These are phyloP conservation scores for Syzygium malaccense DNA, from an alignment of 441 rosid species.

Conservation along the genomic window DNA sequence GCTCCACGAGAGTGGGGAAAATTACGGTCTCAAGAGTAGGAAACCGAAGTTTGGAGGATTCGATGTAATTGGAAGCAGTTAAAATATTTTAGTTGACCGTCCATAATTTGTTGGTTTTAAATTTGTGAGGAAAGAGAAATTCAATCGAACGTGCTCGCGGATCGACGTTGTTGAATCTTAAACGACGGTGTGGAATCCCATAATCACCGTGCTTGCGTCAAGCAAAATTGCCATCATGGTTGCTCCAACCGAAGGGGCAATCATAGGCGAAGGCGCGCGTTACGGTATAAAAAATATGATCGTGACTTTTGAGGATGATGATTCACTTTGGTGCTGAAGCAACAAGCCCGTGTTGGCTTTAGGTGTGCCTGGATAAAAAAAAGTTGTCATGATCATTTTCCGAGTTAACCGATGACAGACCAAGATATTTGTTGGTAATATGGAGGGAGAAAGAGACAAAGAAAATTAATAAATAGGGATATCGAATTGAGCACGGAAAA, in stretches of 20 bases:
- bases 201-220: fast-evolving
- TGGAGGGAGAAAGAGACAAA: fast-evolving
- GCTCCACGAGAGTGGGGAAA: not conserved
- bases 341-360: not conserved
- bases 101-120: not conserved
- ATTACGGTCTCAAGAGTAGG: not conserved
- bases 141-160: fast-evolving
- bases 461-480: not conserved
- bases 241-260: fast-evolving
- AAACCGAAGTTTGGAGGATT: not conserved
- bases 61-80: not conserved
- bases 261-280: fast-evolving
- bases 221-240: fast-evolving
- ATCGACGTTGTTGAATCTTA: not conserved
- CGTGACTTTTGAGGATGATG: not conserved
- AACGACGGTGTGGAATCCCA: not conserved
- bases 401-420: fast-evolving
- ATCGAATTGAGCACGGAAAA: not conserved
- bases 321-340: not conserved
- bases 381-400: not conserved
- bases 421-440: not conserved
- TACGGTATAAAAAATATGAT: fast-evolving
- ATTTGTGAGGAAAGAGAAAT: not conserved
- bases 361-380: not conserved
- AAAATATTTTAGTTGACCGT: not conserved